Evolutionary conservation across 2,329 filamentous ascomycete species (phyloP).

Genomic region (Bipolaris zeicola): DNA sequence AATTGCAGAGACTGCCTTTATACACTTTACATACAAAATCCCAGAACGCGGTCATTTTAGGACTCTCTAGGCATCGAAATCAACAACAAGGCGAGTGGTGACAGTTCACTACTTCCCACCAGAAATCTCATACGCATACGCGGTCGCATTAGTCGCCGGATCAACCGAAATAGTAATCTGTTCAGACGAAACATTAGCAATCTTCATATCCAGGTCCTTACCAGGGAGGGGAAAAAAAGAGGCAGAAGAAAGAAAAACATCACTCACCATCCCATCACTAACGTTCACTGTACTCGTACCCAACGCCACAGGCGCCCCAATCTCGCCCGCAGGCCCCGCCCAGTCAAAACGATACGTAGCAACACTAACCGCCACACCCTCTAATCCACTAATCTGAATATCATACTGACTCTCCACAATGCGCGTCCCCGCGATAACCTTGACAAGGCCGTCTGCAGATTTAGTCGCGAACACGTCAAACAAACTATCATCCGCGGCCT

Average conservation of each 20-base stretch:
- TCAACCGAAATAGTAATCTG: slow-evolving; percentile 7
- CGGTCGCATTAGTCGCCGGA: slow-evolving; percentile 5
- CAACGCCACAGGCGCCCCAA: not conserved
- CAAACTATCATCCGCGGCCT: slow-evolving; percentile 38
- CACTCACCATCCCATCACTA: not conserved
- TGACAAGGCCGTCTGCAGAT: not conserved
- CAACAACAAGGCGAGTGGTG: not conserved
- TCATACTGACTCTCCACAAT: not conserved
- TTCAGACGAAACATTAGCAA: not conserved
- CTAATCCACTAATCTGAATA: not conserved
- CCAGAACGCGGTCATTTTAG: not conserved
- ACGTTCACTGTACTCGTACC: not conserved
- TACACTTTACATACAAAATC: not conserved
- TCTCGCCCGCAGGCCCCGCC: not conserved
- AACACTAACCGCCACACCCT: not conserved
- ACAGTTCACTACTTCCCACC: not conserved
- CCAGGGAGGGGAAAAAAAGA: not conserved
- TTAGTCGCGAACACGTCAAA: not conserved
- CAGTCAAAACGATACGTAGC: not conserved
- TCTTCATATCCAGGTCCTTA: not conserved
- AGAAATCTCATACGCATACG: slow-evolving; percentile 12
- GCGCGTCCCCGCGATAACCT: not conserved
- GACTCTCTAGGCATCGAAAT: not conserved
- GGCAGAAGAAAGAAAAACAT: not conserved
- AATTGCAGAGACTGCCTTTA: not conserved